A percentile compares a stretch with the other conserved stretches of the same genome.
Evolutionary conservation across 2,329 filamentous ascomycete genomes (phyloP).

Genomic region (Tolypocladium ophioglossoides): DNA sequence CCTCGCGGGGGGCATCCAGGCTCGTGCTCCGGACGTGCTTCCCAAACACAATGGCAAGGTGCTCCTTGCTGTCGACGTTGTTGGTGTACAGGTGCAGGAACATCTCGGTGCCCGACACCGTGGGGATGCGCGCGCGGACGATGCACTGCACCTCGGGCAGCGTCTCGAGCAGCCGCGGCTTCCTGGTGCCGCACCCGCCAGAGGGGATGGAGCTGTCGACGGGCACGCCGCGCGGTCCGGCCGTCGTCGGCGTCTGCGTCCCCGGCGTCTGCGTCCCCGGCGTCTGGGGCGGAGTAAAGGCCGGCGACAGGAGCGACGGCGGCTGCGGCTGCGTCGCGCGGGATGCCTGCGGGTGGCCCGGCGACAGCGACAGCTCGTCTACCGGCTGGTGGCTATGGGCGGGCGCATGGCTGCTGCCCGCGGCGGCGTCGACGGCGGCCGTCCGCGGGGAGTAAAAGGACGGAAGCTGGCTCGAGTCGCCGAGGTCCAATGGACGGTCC

Average conservation of each 20-base stretch:
- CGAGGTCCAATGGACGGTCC: slow-evolving; percentile 11
- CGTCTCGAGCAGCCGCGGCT: slow-evolving; percentile 61
- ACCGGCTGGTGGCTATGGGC: slow-evolving; percentile 12
- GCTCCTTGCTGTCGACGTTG: slow-evolving; percentile 87
- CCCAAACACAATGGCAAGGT: slow-evolving; percentile 94
- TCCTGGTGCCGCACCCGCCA: slow-evolving; percentile 51
- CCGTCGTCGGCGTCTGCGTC: slow-evolving; percentile 37
- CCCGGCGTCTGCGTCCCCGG: slow-evolving; percentile 52
- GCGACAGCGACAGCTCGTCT: slow-evolving; percentile 26
- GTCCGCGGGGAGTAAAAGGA: slow-evolving; percentile 37
- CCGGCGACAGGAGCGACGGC: slow-evolving; percentile 73
- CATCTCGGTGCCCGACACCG: slow-evolving; percentile 87
- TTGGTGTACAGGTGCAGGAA: slow-evolving; percentile 94
- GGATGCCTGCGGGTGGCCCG: slow-evolving; percentile 9
- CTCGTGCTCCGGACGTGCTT: slow-evolving; percentile 65
- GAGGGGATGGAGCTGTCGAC: slow-evolving; percentile 48
- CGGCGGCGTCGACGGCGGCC: slow-evolving; percentile 13
- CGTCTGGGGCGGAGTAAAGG: slow-evolving; percentile 65
- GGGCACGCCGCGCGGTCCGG: slow-evolving; percentile 40
- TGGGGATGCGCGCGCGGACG: slow-evolving; percentile 90
- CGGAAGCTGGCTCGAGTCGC: slow-evolving; percentile 26
- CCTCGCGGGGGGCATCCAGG: slow-evolving; percentile 59
- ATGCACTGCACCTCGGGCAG: slow-evolving; percentile 86
- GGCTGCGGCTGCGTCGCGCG: slow-evolving; percentile 22
- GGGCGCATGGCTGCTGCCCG: slow-evolving; percentile 5